Percentiles rank a stretch among this genome's conserved stretches.
phyloP scores from a whole-genome alignment of 352 stramenopile species.

The Phytophthora ohioensis region DNA sequence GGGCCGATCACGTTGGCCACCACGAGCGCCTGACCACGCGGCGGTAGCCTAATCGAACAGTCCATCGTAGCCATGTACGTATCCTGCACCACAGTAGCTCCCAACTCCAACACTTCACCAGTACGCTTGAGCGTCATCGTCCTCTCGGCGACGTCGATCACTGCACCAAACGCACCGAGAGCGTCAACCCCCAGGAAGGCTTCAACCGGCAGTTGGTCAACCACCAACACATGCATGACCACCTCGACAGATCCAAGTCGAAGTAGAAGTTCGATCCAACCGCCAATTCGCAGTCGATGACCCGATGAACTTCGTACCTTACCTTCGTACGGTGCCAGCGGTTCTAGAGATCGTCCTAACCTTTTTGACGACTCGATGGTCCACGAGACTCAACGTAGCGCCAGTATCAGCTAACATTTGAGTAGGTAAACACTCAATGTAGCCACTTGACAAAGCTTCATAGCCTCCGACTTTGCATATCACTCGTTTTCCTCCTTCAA shows the following conservation, averaged over 20 bases:
- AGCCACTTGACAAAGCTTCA: constrained; percentile 3
- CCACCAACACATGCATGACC: neutral
- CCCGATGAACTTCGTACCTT: constrained; percentile 1
- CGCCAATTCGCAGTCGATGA: neutral
- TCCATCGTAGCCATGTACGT: constrained; percentile 1
- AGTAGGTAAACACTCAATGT: constrained; percentile 12
- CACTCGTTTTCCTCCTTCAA: neutral
- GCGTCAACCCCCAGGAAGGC: constrained; percentile 12
- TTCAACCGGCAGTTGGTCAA: constrained; percentile 2
- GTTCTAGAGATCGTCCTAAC: neutral
- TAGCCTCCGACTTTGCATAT: constrained; percentile 1
- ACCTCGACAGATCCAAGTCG: neutral
- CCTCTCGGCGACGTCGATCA: constrained; percentile 13
- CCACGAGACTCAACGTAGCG: constrained; percentile 5
- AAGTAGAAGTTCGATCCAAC: neutral
- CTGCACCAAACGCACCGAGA: constrained; percentile 1
- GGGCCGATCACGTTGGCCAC: neutral
- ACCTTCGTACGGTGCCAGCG: neutral
- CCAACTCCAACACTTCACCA: neutral
- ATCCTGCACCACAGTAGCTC: constrained; percentile 2
- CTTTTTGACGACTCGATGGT: constrained; percentile 3
- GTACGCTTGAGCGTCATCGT: constrained; percentile 4
- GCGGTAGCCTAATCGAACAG: neutral
- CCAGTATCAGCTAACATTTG: constrained; percentile 12
- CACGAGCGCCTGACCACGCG: neutral